Percentiles rank a stretch among this genome's conserved stretches.
phyloP scores from a whole-genome alignment of 768 basidiomycete species.

The Cystofilobasidium capitatum region DNA sequence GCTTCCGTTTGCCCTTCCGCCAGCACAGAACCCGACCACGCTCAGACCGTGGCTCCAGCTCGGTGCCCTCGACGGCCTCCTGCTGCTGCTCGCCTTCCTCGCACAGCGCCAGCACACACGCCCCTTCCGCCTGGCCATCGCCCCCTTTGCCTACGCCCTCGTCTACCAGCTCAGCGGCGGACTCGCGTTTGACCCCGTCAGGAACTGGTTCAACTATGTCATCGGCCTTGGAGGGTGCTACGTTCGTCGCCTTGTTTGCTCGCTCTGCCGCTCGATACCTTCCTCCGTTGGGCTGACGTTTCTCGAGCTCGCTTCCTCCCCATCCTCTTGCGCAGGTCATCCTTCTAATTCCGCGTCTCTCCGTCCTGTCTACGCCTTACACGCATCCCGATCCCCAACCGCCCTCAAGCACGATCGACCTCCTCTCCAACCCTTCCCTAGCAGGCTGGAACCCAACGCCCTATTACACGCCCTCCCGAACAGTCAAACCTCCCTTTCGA shows the following conservation, averaged over 20 bases:
- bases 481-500: not conserved
- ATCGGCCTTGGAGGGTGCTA: slow-evolving; percentile 8
- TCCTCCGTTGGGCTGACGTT: no score
- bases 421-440: slow-evolving; percentile 21
- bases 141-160: not conserved
- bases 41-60: not conserved
- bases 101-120: slow-evolving; percentile 13
- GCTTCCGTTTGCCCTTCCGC: not conserved
- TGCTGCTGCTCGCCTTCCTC: slow-evolving; percentile 7
- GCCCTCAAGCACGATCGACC: slow-evolving; percentile 16
- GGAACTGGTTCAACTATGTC: slow-evolving; percentile 14
- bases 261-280: not conserved
- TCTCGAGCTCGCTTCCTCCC: not conserved
- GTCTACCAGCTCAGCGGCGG: slow-evolving; percentile 12
- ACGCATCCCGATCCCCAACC: slow-evolving; percentile 9
- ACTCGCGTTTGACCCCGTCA: not conserved
- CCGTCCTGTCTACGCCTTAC: slow-evolving; percentile 10
- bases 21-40: not conserved
- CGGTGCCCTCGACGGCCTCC: not conserved
- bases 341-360: slow-evolving; percentile 20
- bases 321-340: not conserved
- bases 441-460: slow-evolving; percentile 10
- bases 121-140: slow-evolving; percentile 3
- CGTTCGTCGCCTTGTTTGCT: not conserved
- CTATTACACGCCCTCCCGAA: slow-evolving; percentile 7